Percentiles rank a stretch among this genome's conserved stretches.
Evolutionary conservation across 2,329 filamentous ascomycete species (phyloP).

Genomic region (Ophiostoma angusticollis): DNA sequence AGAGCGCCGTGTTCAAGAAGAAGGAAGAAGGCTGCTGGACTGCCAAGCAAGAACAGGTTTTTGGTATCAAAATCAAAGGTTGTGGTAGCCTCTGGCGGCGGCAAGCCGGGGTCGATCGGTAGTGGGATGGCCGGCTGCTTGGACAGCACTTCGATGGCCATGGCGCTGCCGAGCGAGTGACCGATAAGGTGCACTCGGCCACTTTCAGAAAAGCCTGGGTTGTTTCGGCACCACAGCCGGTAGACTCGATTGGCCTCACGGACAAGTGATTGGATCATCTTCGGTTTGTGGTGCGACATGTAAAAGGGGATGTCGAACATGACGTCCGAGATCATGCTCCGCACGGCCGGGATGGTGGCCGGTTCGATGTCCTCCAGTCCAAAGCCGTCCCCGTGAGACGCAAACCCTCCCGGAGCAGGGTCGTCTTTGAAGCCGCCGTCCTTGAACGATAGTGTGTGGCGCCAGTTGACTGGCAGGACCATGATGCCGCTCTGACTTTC

Average conservation of each 20-base stretch:
- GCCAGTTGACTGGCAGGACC: constrained; percentile 91
- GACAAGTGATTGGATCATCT: constrained; percentile 84
- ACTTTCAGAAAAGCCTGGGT: constrained; percentile 66
- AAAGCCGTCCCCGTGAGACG: constrained; percentile 46
- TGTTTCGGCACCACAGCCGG: constrained; percentile 85
- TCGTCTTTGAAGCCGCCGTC: constrained; percentile 41
- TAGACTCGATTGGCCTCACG: constrained; percentile 93
- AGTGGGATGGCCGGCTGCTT: constrained; percentile 68
- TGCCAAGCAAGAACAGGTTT: constrained; percentile 80
- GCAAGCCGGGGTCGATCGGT: constrained; percentile 26
- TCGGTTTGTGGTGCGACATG: constrained; percentile 87
- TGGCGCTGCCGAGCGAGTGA: constrained; percentile 86
- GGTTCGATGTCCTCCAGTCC: constrained; percentile 81
- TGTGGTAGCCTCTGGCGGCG: constrained; percentile 33
- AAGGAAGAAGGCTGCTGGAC: constrained; percentile 84
- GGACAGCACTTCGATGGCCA: constrained; percentile 85
- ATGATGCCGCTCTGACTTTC: constrained; percentile 78
- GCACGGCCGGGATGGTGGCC: constrained; percentile 78
- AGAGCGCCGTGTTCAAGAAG: constrained; percentile 64
- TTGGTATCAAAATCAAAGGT: constrained; percentile 81
- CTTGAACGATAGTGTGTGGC: constrained; percentile 75
- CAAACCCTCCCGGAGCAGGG: constrained; percentile 34
- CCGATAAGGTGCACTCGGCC: constrained; percentile 87
- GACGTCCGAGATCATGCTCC: constrained; percentile 87
- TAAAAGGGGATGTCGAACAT: constrained; percentile 99